phyloP scores from a whole-genome alignment of 192 early-diverging fungal genomes.

The Cetraspora pellucida region DNA sequence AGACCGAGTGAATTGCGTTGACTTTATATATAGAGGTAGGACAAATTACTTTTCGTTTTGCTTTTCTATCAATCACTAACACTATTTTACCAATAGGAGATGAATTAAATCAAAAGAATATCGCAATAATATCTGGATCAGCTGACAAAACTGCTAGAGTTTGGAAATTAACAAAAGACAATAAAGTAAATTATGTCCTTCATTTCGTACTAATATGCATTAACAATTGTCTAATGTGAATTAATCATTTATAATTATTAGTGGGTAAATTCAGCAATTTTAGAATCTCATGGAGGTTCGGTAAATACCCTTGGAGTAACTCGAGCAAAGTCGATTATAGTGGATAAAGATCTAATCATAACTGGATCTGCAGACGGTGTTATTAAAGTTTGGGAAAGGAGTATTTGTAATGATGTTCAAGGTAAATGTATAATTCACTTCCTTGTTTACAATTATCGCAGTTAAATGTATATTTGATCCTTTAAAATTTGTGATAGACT shows the following conservation, averaged over 20 bases:
- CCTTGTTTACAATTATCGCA: not conserved
- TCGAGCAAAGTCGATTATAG: conserved; percentile 46
- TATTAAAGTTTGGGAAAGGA: conserved; percentile 68
- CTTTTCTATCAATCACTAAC: not conserved
- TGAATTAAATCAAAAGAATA: conserved; percentile 50
- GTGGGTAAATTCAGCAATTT: conserved; percentile 68
- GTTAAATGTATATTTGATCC: not conserved
- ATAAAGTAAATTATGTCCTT: conserved; percentile 32
- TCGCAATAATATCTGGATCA: conserved; percentile 76
- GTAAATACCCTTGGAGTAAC: conserved; percentile 68
- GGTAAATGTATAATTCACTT: conserved; percentile 28
- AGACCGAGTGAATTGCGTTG: conserved; percentile 74
- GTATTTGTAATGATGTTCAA: conserved; percentile 40
- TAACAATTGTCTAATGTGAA: not conserved
- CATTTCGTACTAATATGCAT: not conserved
- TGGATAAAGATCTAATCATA: conserved; percentile 57
- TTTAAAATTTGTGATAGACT: conserved; percentile 37
- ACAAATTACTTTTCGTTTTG: not conserved
- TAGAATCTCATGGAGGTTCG: conserved; percentile 67
- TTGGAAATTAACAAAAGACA: conserved; percentile 56
- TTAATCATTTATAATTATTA: conserved; percentile 26
- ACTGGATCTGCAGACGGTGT: conserved; percentile 75
- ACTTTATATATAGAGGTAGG: conserved; percentile 64
- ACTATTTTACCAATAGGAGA: conserved; percentile 8
- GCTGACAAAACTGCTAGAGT: conserved; percentile 77